Evolutionary conservation across 352 stramenopile genomes (phyloP), one percentile per base, ranked within the genome.

Genomic region (Pythium folliculosum): DNA sequence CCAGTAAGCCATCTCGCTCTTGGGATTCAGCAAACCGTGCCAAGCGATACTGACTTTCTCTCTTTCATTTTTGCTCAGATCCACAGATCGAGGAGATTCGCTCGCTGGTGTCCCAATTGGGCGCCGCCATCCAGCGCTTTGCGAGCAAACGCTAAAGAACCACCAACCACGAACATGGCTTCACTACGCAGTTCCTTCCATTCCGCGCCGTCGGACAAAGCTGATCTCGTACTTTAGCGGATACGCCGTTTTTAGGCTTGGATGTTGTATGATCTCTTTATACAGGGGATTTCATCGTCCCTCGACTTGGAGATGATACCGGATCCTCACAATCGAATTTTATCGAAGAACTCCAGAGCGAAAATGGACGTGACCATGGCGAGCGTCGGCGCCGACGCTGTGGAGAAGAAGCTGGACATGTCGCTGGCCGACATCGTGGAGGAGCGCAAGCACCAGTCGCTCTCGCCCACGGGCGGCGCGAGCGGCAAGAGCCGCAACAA

Each of bases 391-490:
- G 70, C 67, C 40, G 77, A 82, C 60, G 69, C 75, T 44, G 77
- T 78, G 49, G 78, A 87, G 71, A 89, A 91, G 73, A 89, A 88
- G 71, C 75, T 90, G 44, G 75, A 83, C 63, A 92, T 91, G 84
- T 78, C 80, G 52, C 72, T 91, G 56, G 84, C 89, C 27, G 69
- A 89, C 49, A 92, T 90, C 64, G 76, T 74, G 21, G 62, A 86
- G 53, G 76, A 90, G 72, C 72, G 75, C 69, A 80, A 87, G 66
- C 63, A 40, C 27, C 57, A 55, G 63, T 65, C 38, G 60, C 22
- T 30, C 50, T 50, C 27, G 54, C 23, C 53, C 44, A 37, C 53
- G 37, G 27, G 30, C n/a, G 25, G 47, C 47, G 48, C 22, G 21
- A 59, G 71, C 19, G 75, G 79, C 75, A 90, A 89, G 44, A 75